phyloP scores from a whole-genome alignment of 129 eudicot species.

The Escallonia herrerae region DNA sequence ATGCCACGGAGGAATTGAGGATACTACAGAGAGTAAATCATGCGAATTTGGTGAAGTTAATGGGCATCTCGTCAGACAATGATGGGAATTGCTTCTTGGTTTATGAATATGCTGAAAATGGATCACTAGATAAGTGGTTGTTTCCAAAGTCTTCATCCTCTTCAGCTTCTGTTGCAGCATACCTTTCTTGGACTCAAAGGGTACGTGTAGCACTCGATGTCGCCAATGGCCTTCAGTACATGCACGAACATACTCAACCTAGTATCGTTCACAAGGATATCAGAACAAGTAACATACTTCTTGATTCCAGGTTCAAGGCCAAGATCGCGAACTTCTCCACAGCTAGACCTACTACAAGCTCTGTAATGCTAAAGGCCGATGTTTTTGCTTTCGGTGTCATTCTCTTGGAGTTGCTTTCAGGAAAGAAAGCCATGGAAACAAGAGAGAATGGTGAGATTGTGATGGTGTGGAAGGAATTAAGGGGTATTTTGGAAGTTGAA shows the following conservation, averaged over 20 bases:
- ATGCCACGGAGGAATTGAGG: conserved; percentile 58
- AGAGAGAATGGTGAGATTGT: conserved; percentile 50
- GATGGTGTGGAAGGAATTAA: conserved; percentile 64
- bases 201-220: conserved; percentile 53
- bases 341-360: conserved; percentile 44
- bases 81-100: conserved; percentile 49
- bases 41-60: conserved; percentile 59
- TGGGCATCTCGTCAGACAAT: conserved; percentile 52
- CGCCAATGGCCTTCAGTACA: conserved; percentile 70
- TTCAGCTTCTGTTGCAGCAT: conserved; percentile 14
- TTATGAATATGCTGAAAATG: conserved; percentile 71
- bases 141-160: conserved; percentile 31
- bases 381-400: conserved; percentile 65
- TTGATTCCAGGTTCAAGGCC: conserved; percentile 63
- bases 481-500: conserved; percentile 41
- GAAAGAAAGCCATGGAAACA: conserved; percentile 59
- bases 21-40: conserved; percentile 73
- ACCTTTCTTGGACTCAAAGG: conserved; percentile 60
- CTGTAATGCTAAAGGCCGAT: conserved; percentile 48
- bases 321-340: conserved; percentile 59
- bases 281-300: conserved; percentile 64
- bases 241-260: conserved; percentile 81
- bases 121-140: conserved; percentile 62
- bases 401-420: conserved; percentile 66
- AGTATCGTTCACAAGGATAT: conserved; percentile 65